Conservation (phyloP, 805 yeast genomes). For the Yamadazyma sp. region DNA sequence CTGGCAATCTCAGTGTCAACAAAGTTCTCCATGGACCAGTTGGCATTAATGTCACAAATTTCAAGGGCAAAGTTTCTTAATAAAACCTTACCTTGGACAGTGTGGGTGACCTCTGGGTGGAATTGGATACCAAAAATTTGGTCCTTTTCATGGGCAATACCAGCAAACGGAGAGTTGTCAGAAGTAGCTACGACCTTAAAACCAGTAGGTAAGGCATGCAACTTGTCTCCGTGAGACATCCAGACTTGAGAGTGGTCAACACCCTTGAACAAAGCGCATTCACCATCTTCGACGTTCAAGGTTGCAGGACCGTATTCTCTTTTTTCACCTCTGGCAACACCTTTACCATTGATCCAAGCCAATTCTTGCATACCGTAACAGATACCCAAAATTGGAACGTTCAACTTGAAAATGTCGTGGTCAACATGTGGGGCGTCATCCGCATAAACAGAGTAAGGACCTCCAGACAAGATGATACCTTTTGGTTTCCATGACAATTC, state of each 20-base stretch:
- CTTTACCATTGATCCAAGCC: constrained; percentile 95
- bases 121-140: constrained; percentile 93
- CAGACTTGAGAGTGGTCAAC: constrained; percentile 95
- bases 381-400: constrained; percentile 94
- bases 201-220: constrained; percentile 85
- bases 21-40: constrained; percentile 98
- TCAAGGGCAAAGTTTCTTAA: constrained; percentile 90
- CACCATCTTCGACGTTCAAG: constrained; percentile 66
- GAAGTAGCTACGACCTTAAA: constrained; percentile 88
- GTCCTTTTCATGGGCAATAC: constrained; percentile 73
- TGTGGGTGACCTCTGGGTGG: constrained; percentile 99
- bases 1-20: constrained; percentile 95
- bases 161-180: constrained; percentile 94
- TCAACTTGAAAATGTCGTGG: constrained; percentile 83
- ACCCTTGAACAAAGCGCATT: constrained; percentile 76
- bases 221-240: constrained; percentile 99
- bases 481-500: constrained; percentile 93
- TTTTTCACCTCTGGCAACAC: constrained; percentile 93
- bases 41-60: constrained; percentile 82
- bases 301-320: constrained; percentile 98
- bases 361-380: constrained; percentile 99
- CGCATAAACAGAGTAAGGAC: constrained; percentile 96
- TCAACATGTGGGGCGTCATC: constrained; percentile 97
- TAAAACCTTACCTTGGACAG: constrained; percentile 83
- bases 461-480: constrained; percentile 95